Conservation (phyloP, 176 grass and related monocot genomes). For the Bothriochloa decipiens region DNA sequence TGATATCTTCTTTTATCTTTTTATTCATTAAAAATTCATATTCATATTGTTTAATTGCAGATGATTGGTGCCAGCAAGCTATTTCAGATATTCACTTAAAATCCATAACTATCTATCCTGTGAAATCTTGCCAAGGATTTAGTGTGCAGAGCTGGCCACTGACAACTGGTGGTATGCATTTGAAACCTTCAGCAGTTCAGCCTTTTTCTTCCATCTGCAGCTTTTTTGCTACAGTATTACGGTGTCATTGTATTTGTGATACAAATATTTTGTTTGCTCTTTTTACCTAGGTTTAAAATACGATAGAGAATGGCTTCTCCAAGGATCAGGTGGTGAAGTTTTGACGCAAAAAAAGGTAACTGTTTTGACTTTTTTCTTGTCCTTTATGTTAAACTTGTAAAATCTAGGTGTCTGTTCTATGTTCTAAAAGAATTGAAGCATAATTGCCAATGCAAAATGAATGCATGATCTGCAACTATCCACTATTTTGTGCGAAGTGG, state of each 20-base stretch:
- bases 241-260: neutral
- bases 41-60: conserved; percentile 53
- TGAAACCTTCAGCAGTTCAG: neutral
- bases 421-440: neutral
- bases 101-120: conserved; percentile 90
- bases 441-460: neutral
- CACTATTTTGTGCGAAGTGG: neutral
- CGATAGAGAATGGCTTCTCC: conserved; percentile 98
- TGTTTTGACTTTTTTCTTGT: neutral
- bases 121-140: conserved; percentile 95
- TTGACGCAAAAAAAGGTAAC: conserved; percentile 90
- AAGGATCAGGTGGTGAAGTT: conserved; percentile 78
- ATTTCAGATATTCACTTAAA: conserved; percentile 56
- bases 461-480: neutral
- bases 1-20: conserved; percentile 11
- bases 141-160: conserved; percentile 69
- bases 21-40: conserved; percentile 11
- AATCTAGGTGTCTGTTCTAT: neutral
- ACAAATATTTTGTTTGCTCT: neutral
- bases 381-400: neutral
- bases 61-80: conserved; percentile 28
- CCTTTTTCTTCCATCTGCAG: neutral
- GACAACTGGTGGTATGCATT: conserved; percentile 70
- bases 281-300: conserved; percentile 73
- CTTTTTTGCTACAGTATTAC: conserved; percentile 27